A percentile compares a stretch with the other conserved stretches of the same genome.
phyloP scores from a whole-genome alignment of 345 rosid genomes.

The Erucastrum elatum region DNA sequence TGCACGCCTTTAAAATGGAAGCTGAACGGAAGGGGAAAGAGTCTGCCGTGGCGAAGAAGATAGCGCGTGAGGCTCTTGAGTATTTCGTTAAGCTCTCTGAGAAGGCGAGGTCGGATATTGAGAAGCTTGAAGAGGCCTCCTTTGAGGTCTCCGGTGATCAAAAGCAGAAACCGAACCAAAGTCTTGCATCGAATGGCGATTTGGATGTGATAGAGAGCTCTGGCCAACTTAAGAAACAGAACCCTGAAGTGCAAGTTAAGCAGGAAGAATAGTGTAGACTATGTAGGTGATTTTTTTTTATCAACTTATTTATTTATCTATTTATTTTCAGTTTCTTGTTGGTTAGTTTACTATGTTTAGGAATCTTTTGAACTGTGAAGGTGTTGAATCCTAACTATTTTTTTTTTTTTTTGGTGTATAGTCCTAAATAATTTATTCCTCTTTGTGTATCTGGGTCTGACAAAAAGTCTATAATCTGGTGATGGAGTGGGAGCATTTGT shows the following conservation, averaged over 20 bases:
- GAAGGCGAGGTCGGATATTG: slow-evolving; percentile 18
- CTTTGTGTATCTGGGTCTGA: background rate
- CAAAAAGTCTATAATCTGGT: background rate
- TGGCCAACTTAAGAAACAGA: slow-evolving; percentile 1
- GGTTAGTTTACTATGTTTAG: background rate
- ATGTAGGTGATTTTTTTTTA: background rate
- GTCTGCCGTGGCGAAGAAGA: slow-evolving; percentile 61
- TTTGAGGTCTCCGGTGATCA: slow-evolving; percentile 12
- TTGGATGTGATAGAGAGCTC: slow-evolving; percentile 22
- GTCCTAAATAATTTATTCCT: background rate
- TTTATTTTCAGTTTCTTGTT: background rate
- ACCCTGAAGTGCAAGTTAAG: slow-evolving; percentile 8
- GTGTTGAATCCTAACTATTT: background rate
- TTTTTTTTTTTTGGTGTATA: no score
- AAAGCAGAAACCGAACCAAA: slow-evolving; percentile 26
- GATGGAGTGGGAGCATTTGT: background rate
- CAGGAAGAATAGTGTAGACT: slow-evolving; percentile 13
- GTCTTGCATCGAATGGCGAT: slow-evolving; percentile 19
- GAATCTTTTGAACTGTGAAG: slow-evolving; percentile 14
- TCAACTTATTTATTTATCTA: background rate
- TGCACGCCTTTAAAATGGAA: slow-evolving; percentile 42
- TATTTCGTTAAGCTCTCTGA: slow-evolving; percentile 28
- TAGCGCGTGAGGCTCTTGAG: slow-evolving; percentile 71
- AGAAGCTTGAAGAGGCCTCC: slow-evolving; percentile 23
- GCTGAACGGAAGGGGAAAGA: slow-evolving; percentile 63